Evolutionary conservation across 2,329 filamentous ascomycete species (phyloP).

Genomic region (Parafenestella ontariensis): DNA sequence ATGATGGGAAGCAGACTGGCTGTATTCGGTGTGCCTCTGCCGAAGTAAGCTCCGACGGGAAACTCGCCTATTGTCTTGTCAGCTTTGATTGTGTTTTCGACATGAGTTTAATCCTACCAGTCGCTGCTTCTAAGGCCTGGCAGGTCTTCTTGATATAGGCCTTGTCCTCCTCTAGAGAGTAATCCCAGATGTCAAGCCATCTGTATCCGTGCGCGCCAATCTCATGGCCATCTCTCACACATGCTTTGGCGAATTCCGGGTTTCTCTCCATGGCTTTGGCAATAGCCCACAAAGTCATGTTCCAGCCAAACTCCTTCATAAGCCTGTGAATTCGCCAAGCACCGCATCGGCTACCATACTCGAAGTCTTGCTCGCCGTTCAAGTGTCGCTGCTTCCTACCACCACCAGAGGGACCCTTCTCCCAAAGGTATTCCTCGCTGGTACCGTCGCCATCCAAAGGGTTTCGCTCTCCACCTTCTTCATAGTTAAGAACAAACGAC

Average conservation of each 20-base stretch:
- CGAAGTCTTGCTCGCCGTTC: constrained; percentile 60
- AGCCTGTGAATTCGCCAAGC: constrained; percentile 59
- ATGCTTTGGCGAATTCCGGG: constrained; percentile 55
- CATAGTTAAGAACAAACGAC: constrained; percentile 50
- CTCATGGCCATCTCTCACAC: constrained; percentile 59
- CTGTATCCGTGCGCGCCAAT: constrained; percentile 59
- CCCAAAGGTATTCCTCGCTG: constrained; percentile 39
- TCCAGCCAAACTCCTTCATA: constrained; percentile 58
- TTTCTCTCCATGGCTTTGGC: constrained; percentile 58
- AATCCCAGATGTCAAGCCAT: constrained; percentile 60
- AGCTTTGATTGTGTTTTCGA: constrained; percentile 40
- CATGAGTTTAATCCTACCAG: constrained; percentile 25
- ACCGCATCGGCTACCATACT: constrained; percentile 59
- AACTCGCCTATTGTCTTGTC: constrained; percentile 50
- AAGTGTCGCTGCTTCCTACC: constrained; percentile 50
- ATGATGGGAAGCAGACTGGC: constrained; percentile 59
- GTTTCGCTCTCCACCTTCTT: constrained; percentile 43
- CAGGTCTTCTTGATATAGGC: constrained; percentile 56
- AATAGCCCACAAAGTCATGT: constrained; percentile 60
- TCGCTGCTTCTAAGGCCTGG: constrained; percentile 50
- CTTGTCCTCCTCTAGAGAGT: constrained; percentile 56
- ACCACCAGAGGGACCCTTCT: constrained; percentile 48
- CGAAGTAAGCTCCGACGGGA: constrained; percentile 60
- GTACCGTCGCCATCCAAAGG: constrained; percentile 44
- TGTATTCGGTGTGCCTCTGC: constrained; percentile 56